Conservation (phyloP, 805 yeast species). For the Alloascoidea africana region DNA sequence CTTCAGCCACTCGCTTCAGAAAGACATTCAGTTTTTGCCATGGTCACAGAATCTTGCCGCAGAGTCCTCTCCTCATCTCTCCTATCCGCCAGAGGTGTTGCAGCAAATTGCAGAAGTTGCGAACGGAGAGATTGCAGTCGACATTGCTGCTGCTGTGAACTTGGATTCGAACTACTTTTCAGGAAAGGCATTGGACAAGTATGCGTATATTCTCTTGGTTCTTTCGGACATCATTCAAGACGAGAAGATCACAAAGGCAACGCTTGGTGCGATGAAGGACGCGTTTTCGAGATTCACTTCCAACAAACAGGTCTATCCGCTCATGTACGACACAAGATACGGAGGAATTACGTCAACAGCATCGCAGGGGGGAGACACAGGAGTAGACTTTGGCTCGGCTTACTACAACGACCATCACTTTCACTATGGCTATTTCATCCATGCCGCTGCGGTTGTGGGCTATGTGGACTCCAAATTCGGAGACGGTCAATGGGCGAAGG, state of each 20-base stretch:
- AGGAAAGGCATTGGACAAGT: conserved; percentile 41
- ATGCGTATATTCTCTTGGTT: conserved; percentile 38
- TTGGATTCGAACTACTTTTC: conserved; percentile 30
- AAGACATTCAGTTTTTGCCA: conserved; percentile 28
- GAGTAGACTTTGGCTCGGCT: conserved; percentile 34
- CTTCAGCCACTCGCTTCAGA: conserved; percentile 24
- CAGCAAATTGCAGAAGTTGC: conserved; percentile 28
- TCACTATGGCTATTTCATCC: conserved; percentile 40
- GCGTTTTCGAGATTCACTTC: conserved; percentile 26
- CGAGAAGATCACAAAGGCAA: conserved; percentile 20
- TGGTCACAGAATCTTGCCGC: conserved; percentile 20
- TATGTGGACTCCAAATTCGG: conserved; percentile 52
- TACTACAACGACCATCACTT: conserved; percentile 43
- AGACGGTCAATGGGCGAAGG: conserved; percentile 35
- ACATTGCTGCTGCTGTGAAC: conserved; percentile 26
- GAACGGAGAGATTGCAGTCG: conserved; percentile 28
- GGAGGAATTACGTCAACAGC: conserved; percentile 43
- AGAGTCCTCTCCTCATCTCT: conserved; percentile 10
- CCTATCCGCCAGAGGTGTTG: conserved; percentile 29
- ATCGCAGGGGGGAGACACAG: conserved; percentile 26
- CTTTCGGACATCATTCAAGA: conserved; percentile 32
- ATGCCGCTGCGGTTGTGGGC: conserved; percentile 80
- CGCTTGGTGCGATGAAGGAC: conserved; percentile 22
- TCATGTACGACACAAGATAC: conserved; percentile 38
- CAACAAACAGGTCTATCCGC: conserved; percentile 31